phyloP scores from a whole-genome alignment of 768 basidiomycete genomes.

The Ramaria rubella region DNA sequence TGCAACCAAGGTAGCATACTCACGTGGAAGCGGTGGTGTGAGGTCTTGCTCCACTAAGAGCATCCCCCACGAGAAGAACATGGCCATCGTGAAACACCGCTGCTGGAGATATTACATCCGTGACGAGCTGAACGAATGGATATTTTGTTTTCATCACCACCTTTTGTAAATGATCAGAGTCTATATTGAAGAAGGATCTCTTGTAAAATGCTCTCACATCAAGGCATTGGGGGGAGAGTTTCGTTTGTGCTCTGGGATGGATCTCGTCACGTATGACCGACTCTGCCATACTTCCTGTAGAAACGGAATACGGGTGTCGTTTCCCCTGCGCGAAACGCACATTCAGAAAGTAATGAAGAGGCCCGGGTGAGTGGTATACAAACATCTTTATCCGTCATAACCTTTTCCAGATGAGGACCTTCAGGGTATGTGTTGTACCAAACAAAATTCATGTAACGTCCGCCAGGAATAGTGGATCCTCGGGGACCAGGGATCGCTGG shows the following conservation, averaged over 20 bases:
- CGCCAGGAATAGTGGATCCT: background rate
- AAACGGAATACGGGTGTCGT: conserved; percentile 6
- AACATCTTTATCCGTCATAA: conserved; percentile 8
- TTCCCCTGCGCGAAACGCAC: background rate
- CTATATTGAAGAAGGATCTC: background rate
- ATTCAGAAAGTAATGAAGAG: background rate
- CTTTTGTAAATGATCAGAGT: background rate
- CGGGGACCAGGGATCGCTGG: conserved; percentile 7
- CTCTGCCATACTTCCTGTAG: conserved; percentile 8
- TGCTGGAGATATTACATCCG: conserved; percentile 5
- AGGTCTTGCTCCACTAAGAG: conserved; percentile 10
- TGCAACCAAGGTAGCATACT: background rate
- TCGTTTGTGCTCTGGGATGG: conserved; percentile 4
- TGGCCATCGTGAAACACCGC: conserved; percentile 11
- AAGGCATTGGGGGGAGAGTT: conserved; percentile 6
- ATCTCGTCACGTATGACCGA: conserved; percentile 10
- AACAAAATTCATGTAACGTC: conserved; percentile 8
- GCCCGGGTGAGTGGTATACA: background rate
- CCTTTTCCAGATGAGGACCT: conserved; percentile 5
- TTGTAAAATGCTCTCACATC: background rate
- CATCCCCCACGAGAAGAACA: conserved; percentile 9
- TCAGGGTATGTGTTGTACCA: conserved; percentile 11
- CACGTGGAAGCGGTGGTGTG: conserved; percentile 10
- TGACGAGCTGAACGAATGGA: conserved; percentile 9
- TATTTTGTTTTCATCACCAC: conserved; percentile 9